These are phyloP conservation scores for Diplocarpon mali DNA, from an alignment of 2,329 filamentous ascomycete genomes.

Conservation along the genomic window DNA sequence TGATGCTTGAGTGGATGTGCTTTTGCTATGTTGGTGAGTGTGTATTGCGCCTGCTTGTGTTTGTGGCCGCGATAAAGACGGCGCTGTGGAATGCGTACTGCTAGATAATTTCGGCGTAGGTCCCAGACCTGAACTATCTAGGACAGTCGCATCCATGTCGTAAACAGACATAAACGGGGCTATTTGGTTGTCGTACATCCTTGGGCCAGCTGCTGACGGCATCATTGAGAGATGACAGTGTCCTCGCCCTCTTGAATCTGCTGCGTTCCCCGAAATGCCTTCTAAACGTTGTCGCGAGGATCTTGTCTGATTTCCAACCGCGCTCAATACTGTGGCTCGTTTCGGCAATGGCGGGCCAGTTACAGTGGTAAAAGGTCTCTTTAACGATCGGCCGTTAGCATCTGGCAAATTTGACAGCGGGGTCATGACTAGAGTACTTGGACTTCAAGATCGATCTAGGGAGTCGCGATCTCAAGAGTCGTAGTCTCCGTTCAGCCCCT, in stretches of 20 bases:
- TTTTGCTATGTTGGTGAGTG: constrained; percentile 59
- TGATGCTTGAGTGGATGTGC: constrained; percentile 65
- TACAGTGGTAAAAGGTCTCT: constrained; percentile 21
- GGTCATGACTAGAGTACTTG: constrained; percentile 14
- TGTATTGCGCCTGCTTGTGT: constrained; percentile 17
- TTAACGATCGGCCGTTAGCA: constrained; percentile 24
- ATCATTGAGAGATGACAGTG: constrained; percentile 32
- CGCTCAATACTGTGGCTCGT: constrained; percentile 10
- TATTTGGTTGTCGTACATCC: constrained; percentile 58
- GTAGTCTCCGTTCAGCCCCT: constrained; percentile 13
- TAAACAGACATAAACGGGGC: constrained; percentile 69
- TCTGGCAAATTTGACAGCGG: constrained; percentile 15
- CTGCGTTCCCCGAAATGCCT: constrained; percentile 10
- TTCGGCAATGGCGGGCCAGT: constrained; percentile 14
- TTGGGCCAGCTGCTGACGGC: constrained; percentile 50
- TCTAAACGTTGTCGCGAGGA: constrained; percentile 11
- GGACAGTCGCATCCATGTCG: constrained; percentile 41
- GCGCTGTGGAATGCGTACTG: constrained; percentile 9
- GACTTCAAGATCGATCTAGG: constrained; percentile 4
- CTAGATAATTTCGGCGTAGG: constrained; percentile 18
- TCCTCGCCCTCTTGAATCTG: constrained; percentile 10
- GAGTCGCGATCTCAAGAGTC: constrained; percentile 3
- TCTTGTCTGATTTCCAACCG: constrained; percentile 6
- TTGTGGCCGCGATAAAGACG: constrained; percentile 4
- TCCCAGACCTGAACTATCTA: constrained; percentile 17